A percentile compares a stretch with the other conserved stretches of the same genome.
phyloP scores from a whole-genome alignment of 768 basidiomycete species.

The Leccinum barrowsii region DNA sequence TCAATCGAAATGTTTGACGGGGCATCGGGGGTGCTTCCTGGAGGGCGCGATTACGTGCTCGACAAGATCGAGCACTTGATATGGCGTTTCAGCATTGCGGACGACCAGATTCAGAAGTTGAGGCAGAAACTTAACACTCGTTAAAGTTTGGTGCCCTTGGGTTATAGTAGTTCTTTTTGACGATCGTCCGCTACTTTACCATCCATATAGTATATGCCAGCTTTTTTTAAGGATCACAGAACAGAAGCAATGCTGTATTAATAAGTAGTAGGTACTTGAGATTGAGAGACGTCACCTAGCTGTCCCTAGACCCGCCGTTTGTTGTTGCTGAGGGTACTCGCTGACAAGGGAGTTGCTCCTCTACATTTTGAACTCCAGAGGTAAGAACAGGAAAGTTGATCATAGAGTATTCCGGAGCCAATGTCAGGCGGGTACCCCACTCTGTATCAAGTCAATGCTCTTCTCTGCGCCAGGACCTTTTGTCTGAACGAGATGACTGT shows the following conservation, averaged over 20 bases:
- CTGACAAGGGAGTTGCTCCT: too few relatives aligned
- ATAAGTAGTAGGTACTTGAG: too few relatives aligned
- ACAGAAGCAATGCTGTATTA: too few relatives aligned
- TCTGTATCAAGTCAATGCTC: slow-evolving; percentile 71
- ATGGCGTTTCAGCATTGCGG: slow-evolving; percentile 14
- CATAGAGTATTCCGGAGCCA: slow-evolving; percentile 90
- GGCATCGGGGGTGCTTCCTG: not conserved
- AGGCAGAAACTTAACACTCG: not conserved
- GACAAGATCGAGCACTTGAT: slow-evolving; percentile 10
- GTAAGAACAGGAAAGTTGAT: slow-evolving; percentile 16
- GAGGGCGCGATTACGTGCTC: slow-evolving; percentile 8
- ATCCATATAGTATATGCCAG: not conserved
- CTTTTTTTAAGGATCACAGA: not conserved
- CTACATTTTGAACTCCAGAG: too few relatives aligned
- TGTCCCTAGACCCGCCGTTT: too few relatives aligned
- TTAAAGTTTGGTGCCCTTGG: not conserved
- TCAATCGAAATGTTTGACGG: not conserved
- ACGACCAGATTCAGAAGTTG: slow-evolving; percentile 2
- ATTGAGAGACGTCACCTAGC: too few relatives aligned
- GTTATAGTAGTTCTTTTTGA: not conserved
- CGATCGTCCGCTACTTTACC: not conserved
- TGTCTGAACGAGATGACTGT: slow-evolving; percentile 45
- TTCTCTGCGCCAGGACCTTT: slow-evolving; percentile 63
- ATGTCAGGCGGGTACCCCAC: slow-evolving; percentile 35
- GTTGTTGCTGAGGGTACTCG: too few relatives aligned